Evolutionary conservation across 2,329 filamentous ascomycete genomes (phyloP).

Genomic region (Ustulina deusta): DNA sequence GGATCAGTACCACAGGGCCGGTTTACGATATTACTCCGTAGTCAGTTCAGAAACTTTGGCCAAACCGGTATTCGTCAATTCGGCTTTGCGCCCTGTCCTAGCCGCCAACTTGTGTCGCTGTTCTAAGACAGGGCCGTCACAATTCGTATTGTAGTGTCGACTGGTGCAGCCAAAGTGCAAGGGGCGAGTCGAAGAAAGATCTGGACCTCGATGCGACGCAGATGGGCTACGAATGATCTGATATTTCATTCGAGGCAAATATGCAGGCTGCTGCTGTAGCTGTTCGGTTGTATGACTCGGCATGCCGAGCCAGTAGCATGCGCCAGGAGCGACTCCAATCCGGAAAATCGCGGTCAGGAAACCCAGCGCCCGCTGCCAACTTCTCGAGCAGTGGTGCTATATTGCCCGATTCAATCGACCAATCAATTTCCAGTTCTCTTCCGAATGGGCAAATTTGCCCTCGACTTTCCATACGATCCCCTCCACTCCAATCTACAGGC

Average conservation of each 20-base stretch:
- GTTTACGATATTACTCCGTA: conserved; percentile 17
- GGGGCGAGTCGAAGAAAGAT: conserved; percentile 13
- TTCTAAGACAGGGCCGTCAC: neutral
- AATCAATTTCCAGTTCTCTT: neutral
- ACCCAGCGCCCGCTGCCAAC: neutral
- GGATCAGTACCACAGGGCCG: conserved; percentile 26
- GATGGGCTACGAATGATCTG: conserved; percentile 30
- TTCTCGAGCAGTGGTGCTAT: neutral
- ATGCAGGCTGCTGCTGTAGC: conserved; percentile 18
- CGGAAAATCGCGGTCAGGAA: conserved; percentile 9
- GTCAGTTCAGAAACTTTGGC: neutral
- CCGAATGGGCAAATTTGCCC: conserved; percentile 7
- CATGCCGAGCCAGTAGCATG: conserved; percentile 16
- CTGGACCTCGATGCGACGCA: conserved; percentile 8
- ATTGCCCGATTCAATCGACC: conserved; percentile 7
- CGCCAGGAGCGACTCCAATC: conserved; percentile 9
- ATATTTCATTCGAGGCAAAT: conserved; percentile 20
- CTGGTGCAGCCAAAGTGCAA: conserved; percentile 12
- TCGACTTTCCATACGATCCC: neutral
- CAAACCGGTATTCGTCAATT: conserved; percentile 4
- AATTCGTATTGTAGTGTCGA: conserved; percentile 5
- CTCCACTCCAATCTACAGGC: neutral
- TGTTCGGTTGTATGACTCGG: conserved; percentile 5
- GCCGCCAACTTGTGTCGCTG: neutral
- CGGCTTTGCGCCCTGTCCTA: neutral